A percentile compares a stretch with the other conserved stretches of the same genome.
These are phyloP conservation scores for Microcos paniculata DNA, from an alignment of 345 rosid genomes.

Conservation along the genomic window DNA sequence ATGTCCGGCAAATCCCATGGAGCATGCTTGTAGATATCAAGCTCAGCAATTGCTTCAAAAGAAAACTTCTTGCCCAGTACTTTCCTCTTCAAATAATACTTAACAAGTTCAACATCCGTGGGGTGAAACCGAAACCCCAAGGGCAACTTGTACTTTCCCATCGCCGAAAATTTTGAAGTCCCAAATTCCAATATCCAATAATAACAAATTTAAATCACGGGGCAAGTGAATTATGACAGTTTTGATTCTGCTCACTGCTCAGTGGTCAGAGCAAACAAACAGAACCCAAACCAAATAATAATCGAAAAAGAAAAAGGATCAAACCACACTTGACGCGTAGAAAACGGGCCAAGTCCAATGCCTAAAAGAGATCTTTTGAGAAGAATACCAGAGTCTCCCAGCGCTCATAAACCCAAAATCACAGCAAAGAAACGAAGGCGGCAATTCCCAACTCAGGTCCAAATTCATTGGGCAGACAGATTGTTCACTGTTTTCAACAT, in stretches of 20 bases:
- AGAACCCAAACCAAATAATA: not conserved
- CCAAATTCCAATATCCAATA: slow-evolving; percentile 20
- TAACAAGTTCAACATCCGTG: slow-evolving; percentile 68
- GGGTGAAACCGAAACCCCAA: slow-evolving; percentile 93
- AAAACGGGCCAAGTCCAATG: slow-evolving; percentile 64
- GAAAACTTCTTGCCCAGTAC: slow-evolving; percentile 44
- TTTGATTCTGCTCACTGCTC: not conserved
- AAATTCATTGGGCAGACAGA: slow-evolving; percentile 7
- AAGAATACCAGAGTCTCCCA: slow-evolving; percentile 62
- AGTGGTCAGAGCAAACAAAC: not conserved
- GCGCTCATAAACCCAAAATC: slow-evolving; percentile 68
- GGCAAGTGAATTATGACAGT: slow-evolving; percentile 1
- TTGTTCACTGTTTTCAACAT: not conserved
- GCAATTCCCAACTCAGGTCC: slow-evolving; percentile 2
- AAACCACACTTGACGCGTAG: not conserved
- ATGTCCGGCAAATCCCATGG: slow-evolving; percentile 71
- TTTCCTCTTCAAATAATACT: slow-evolving; percentile 66
- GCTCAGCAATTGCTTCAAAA: slow-evolving; percentile 48
- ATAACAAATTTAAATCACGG: not conserved
- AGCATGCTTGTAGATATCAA: slow-evolving; percentile 57
- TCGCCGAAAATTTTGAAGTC: slow-evolving; percentile 6
- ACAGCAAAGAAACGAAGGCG: slow-evolving; percentile 41
- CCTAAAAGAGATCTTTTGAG: slow-evolving; percentile 49
- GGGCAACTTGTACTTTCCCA: slow-evolving; percentile 40
- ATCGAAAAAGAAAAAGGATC: not conserved